Percentiles rank a stretch among this genome's conserved stretches.
These are phyloP conservation scores for Exophiala xenobiotica DNA, from an alignment of 2,329 filamentous ascomycete genomes.

Conservation along the genomic window DNA sequence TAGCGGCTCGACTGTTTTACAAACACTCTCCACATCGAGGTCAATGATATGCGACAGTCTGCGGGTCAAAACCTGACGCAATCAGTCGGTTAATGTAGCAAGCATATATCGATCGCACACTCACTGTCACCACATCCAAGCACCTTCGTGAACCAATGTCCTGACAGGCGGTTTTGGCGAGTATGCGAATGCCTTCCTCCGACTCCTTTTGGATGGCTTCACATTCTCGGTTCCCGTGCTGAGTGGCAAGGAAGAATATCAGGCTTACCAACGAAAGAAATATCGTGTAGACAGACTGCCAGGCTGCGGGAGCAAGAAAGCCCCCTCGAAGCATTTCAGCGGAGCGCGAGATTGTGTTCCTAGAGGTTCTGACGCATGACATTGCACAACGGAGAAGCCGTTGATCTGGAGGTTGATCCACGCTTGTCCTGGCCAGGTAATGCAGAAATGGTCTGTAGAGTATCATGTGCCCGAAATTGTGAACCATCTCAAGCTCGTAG, in stretches of 20 bases:
- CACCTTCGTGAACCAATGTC: slow-evolving; percentile 22
- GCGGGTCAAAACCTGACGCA: slow-evolving; percentile 11
- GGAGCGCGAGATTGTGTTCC: slow-evolving; percentile 17
- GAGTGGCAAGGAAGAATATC: slow-evolving; percentile 22
- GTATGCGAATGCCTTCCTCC: slow-evolving; percentile 19
- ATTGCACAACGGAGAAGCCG: slow-evolving; percentile 18
- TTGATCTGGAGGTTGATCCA: slow-evolving; percentile 11
- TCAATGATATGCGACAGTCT: slow-evolving; percentile 16
- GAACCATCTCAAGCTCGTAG: slow-evolving; percentile 25
- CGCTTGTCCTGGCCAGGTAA: slow-evolving; percentile 23
- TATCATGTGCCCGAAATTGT: slow-evolving; percentile 29
- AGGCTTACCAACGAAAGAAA: slow-evolving; percentile 22
- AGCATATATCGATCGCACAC: background rate
- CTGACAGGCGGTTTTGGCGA: slow-evolving; percentile 20
- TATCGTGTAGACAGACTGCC: slow-evolving; percentile 25
- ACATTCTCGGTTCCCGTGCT: slow-evolving; percentile 14
- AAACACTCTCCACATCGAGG: slow-evolving; percentile 18
- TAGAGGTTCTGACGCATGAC: slow-evolving; percentile 20
- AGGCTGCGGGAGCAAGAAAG: slow-evolving; percentile 22
- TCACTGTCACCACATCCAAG: slow-evolving; percentile 20
- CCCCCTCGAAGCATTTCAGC: slow-evolving; percentile 18
- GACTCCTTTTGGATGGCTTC: slow-evolving; percentile 16
- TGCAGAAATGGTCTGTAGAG: slow-evolving; percentile 31
- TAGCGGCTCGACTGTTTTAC: background rate
- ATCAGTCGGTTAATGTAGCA: background rate